These are phyloP conservation scores for Hemisphaericaspora nanyangensis DNA, from an alignment of 805 yeast genomes.

Conservation along the genomic window DNA sequence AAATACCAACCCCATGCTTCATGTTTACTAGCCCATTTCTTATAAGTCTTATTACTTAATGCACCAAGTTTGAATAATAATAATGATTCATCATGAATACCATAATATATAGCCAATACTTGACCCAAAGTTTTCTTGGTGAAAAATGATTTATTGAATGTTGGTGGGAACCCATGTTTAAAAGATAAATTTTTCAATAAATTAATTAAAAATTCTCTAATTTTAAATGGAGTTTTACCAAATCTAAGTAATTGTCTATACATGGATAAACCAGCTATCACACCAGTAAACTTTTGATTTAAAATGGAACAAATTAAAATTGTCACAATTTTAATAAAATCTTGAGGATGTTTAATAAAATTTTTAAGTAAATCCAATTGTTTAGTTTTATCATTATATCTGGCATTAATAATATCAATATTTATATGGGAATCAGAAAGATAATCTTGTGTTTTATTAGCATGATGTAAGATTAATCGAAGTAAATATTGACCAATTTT, in stretches of 20 bases:
- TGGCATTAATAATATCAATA: slow-evolving; percentile 23
- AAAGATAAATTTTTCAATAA: slow-evolving; percentile 13
- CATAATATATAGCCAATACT: slow-evolving; percentile 55
- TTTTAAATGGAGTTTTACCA: slow-evolving; percentile 64
- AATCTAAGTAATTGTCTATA: slow-evolving; percentile 69
- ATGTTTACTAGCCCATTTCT: slow-evolving; percentile 46
- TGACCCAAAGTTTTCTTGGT: slow-evolving; percentile 49
- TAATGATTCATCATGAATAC: slow-evolving; percentile 60
- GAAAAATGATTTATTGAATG: slow-evolving; percentile 18
- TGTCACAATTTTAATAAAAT: slow-evolving; percentile 30
- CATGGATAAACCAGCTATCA: slow-evolving; percentile 44
- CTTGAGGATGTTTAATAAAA: slow-evolving; percentile 33
- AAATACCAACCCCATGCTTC: slow-evolving; percentile 68
- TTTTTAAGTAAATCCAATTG: slow-evolving; percentile 30
- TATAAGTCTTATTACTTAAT: slow-evolving; percentile 33
- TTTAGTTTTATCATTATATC: slow-evolving; percentile 31
- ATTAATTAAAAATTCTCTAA: slow-evolving; percentile 35
- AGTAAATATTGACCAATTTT: slow-evolving; percentile 59
- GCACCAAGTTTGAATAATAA: slow-evolving; percentile 54
- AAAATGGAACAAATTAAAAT: slow-evolving; percentile 39
- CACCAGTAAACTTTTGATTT: slow-evolving; percentile 38
- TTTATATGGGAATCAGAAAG: slow-evolving; percentile 33
- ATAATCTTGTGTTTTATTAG: slow-evolving; percentile 34
- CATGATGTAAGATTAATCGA: slow-evolving; percentile 47
- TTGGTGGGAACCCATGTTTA: slow-evolving; percentile 12